A percentile compares a stretch with the other conserved stretches of the same genome.
These are phyloP conservation scores for Mikania micrantha DNA, from an alignment of 129 eudicot genomes.

Conservation along the genomic window DNA sequence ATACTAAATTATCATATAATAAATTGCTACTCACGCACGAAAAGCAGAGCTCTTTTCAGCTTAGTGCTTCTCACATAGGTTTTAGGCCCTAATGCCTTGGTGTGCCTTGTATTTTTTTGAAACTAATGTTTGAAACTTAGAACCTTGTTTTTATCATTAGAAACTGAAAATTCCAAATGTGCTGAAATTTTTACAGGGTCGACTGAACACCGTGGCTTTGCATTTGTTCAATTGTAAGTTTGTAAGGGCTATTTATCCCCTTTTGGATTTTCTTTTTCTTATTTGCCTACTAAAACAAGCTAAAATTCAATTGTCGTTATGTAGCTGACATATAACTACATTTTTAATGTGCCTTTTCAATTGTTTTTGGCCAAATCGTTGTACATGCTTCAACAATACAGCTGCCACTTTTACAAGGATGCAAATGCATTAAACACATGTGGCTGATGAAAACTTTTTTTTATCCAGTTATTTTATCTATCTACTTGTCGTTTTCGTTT, in stretches of 20 bases:
- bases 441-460: neutral
- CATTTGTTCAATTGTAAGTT: slow-evolving; percentile 93
- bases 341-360: too few relatives aligned
- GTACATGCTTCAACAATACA: neutral
- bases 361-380: neutral
- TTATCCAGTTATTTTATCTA: neutral
- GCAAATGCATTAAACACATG: neutral
- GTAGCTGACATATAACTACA: neutral
- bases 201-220: slow-evolving; percentile 79
- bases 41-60: too few relatives aligned
- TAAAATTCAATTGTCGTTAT: neutral
- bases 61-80: too few relatives aligned
- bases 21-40: too few relatives aligned
- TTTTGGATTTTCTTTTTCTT: neutral
- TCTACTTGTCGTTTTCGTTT: neutral
- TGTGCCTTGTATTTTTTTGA: too few relatives aligned
- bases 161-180: slow-evolving; percentile 4
- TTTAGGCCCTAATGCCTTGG: too few relatives aligned
- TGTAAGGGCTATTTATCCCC: neutral
- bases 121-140: neutral
- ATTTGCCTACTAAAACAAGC: neutral
- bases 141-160: slow-evolving; percentile 3
- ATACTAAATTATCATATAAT: too few relatives aligned
- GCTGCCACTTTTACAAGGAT: neutral
- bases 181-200: slow-evolving; percentile 45